These are phyloP conservation scores for Diplosphaera chodatii DNA, from an alignment of 139 green algal genomes.

Conservation along the genomic window DNA sequence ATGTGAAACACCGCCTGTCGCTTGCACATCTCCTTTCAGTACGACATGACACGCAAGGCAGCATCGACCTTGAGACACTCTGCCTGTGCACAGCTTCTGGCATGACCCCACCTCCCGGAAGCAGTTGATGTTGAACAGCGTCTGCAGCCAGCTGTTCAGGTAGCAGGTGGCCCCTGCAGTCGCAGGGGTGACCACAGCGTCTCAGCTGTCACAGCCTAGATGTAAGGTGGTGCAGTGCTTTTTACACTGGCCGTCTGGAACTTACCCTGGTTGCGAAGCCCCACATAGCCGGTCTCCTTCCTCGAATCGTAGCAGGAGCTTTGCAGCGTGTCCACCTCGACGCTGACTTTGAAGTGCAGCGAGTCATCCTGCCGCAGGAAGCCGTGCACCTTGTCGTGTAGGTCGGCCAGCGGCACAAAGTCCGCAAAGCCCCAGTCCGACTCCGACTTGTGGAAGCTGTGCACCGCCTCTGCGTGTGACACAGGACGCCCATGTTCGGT, in stretches of 20 bases:
- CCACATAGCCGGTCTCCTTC: conserved; percentile 88
- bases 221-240: not conserved
- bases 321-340: conserved; percentile 42
- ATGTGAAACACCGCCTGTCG: conserved; percentile 93
- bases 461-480: conserved; percentile 9
- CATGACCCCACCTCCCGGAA: conserved; percentile 67
- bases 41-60: too few species aligned
- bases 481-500: not conserved
- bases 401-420: conserved; percentile 61
- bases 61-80: too few species aligned
- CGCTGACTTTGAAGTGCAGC: conserved; percentile 12
- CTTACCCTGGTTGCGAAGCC: conserved; percentile 87
- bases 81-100: too few species aligned
- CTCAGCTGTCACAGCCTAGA: too few species aligned
- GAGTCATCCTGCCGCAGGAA: conserved; percentile 57
- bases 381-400: conserved; percentile 47
- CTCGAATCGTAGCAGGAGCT: conserved; percentile 69
- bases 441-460: not conserved
- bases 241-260: too few species aligned
- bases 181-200: not conserved
- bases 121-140: conserved; percentile 86
- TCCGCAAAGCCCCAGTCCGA: conserved; percentile 68
- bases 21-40: too few species aligned
- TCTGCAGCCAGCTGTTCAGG: conserved; percentile 99
- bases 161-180: conserved; percentile 90